phyloP scores from a whole-genome alignment of 345 rosid species.

The Arabidopsis arenosa region DNA sequence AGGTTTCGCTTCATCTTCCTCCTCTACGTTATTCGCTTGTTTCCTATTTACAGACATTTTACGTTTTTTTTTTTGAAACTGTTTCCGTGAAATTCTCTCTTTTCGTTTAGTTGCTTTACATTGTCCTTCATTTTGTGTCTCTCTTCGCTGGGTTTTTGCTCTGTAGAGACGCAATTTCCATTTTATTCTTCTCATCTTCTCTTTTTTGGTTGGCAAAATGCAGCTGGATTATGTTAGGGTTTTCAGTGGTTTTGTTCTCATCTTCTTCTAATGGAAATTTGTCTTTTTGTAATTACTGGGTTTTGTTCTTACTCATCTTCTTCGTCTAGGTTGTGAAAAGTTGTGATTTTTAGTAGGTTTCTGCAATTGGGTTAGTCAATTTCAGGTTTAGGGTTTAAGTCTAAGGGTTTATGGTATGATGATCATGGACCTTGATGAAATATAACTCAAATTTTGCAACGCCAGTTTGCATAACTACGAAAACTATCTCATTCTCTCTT shows the following conservation, averaged over 20 bases:
- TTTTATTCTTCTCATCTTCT: neutral
- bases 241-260: neutral
- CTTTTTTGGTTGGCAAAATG: neutral
- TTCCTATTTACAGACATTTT: neutral
- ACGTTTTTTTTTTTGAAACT: neutral
- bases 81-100: neutral
- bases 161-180: neutral
- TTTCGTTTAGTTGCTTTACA: neutral
- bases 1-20: slow-evolving; percentile 7
- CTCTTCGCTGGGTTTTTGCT: neutral
- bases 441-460: neutral
- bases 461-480: neutral
- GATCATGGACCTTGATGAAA: neutral
- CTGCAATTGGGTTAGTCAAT: slow-evolving; percentile 7
- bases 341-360: neutral
- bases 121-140: neutral
- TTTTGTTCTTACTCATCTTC: neutral
- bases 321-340: neutral
- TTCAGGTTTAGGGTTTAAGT: slow-evolving; percentile 6
- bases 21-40: neutral
- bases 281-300: neutral
- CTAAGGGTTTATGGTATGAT: slow-evolving; percentile 6
- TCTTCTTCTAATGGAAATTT: neutral
- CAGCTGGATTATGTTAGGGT: neutral
- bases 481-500: neutral